Evolutionary conservation across 2,329 filamentous ascomycete species (phyloP).

Genomic region (Zopfia rhizophila): DNA sequence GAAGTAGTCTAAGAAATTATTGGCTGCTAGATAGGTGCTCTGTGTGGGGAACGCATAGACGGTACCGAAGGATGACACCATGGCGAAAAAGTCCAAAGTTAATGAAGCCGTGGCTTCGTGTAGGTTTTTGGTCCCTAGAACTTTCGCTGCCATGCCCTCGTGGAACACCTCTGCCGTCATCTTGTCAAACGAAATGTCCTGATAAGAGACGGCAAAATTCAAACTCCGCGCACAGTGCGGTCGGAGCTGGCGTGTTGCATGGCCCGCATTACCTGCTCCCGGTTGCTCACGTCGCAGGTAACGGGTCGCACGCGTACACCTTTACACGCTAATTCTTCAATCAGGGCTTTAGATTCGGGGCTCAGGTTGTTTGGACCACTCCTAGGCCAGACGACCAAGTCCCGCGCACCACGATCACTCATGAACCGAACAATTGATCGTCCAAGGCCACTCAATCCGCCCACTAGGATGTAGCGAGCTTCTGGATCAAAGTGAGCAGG

Average conservation of each 20-base stretch:
- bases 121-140: conserved; percentile 37
- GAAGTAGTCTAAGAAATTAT: conserved; percentile 34
- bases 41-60: conserved; percentile 28
- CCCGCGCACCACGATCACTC: too few species aligned
- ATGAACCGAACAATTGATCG: neutral
- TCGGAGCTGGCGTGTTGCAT: neutral
- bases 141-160: conserved; percentile 31
- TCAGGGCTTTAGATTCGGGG: too few species aligned
- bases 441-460: neutral
- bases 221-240: conserved; percentile 15
- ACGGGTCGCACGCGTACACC: neutral
- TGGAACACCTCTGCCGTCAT: conserved; percentile 8
- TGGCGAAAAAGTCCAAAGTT: conserved; percentile 40
- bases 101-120: conserved; percentile 27
- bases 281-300: conserved; percentile 18
- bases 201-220: conserved; percentile 18
- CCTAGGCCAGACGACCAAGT: too few species aligned
- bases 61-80: conserved; percentile 28
- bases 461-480: neutral
- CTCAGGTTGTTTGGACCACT: too few species aligned
- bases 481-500: conserved; percentile 3
- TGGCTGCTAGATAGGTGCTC: conserved; percentile 32
- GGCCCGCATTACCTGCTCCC: conserved; percentile 11
- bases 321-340: too few species aligned
- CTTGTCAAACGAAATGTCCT: conserved; percentile 18